phyloP scores from a whole-genome alignment of 108 stramenopile genomes.

The Poteriospumella lacustris region DNA sequence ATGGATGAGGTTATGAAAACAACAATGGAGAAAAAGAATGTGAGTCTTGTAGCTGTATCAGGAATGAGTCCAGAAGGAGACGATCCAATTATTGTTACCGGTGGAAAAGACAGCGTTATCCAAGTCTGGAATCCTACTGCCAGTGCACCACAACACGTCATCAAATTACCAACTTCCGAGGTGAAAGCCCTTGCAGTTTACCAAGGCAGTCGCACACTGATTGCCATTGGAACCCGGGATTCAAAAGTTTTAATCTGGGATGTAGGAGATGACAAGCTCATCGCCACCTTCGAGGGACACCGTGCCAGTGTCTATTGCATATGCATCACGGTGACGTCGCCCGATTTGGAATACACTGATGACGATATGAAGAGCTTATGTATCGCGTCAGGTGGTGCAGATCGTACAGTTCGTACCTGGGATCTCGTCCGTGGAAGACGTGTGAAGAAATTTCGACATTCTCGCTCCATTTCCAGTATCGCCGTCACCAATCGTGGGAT shows the following conservation, averaged over 20 bases:
- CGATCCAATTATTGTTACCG: constrained; percentile 18
- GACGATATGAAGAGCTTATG: neutral
- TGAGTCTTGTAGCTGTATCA: constrained; percentile 11
- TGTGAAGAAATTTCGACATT: constrained; percentile 23
- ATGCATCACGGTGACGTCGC: neutral
- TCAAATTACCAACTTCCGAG: neutral
- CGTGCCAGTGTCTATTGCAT: constrained; percentile 5
- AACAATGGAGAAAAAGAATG: neutral
- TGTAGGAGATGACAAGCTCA: neutral
- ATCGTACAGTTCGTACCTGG: constrained; percentile 17
- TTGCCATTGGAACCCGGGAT: constrained; percentile 1
- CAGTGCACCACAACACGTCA: neutral
- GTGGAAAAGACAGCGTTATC: constrained; percentile 15
- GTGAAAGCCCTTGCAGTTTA: constrained; percentile 1
- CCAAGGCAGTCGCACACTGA: neutral
- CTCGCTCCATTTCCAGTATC: neutral
- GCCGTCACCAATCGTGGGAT: neutral
- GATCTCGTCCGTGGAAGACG: neutral
- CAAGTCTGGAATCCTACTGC: constrained; percentile 11
- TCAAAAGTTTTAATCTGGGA: constrained; percentile 9
- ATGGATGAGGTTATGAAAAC: constrained; percentile 1
- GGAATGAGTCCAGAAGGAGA: constrained; percentile 18
- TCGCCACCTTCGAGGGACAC: neutral
- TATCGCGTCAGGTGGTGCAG: constrained; percentile 16
- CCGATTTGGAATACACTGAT: neutral